Percentiles rank a stretch among this genome's conserved stretches.
phyloP scores from a whole-genome alignment of 495 filamentous ascomycete species.

The Neurospora terricola region DNA sequence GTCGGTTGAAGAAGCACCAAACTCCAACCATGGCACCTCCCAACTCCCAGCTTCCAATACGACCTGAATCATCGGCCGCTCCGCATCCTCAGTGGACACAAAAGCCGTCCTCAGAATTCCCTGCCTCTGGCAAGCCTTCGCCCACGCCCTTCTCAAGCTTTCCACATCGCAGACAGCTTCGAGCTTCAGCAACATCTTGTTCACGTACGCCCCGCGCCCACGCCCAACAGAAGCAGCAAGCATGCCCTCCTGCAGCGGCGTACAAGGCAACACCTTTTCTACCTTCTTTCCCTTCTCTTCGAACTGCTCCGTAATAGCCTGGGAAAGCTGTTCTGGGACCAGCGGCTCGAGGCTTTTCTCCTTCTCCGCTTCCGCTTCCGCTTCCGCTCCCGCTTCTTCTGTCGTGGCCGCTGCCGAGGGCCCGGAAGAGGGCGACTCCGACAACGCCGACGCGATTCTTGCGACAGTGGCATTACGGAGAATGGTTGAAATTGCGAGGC shows the following conservation, averaged over 20 bases:
- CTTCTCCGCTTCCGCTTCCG: neutral
- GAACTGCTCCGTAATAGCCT: slow-evolving; percentile 25
- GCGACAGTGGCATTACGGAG: slow-evolving; percentile 50
- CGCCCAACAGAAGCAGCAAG: slow-evolving; percentile 40
- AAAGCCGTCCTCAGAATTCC: slow-evolving; percentile 57
- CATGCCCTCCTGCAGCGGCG: slow-evolving; percentile 76
- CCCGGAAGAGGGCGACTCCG: neutral
- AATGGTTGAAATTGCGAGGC: slow-evolving; percentile 51
- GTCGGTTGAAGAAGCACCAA: slow-evolving; percentile 3
- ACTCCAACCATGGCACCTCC: slow-evolving; percentile 21
- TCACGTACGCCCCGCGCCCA: slow-evolving; percentile 28
- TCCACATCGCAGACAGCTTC: neutral
- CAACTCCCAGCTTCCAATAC: slow-evolving; percentile 28
- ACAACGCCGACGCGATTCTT: slow-evolving; percentile 38
- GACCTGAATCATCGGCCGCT: slow-evolving; percentile 49
- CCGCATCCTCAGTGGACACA: slow-evolving; percentile 36
- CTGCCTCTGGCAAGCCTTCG: slow-evolving; percentile 42
- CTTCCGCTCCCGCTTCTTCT: neutral
- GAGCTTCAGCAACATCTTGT: slow-evolving; percentile 34
- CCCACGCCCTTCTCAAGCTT: slow-evolving; percentile 33
- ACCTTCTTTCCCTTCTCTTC: slow-evolving; percentile 25
- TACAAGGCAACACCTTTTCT: slow-evolving; percentile 59
- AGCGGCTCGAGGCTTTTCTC: slow-evolving; percentile 6
- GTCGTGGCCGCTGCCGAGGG: neutral
- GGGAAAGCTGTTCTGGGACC: slow-evolving; percentile 29